Base-by-base conservation (phyloP, 805 yeast species). In the Saturnispora silvae region DNA sequence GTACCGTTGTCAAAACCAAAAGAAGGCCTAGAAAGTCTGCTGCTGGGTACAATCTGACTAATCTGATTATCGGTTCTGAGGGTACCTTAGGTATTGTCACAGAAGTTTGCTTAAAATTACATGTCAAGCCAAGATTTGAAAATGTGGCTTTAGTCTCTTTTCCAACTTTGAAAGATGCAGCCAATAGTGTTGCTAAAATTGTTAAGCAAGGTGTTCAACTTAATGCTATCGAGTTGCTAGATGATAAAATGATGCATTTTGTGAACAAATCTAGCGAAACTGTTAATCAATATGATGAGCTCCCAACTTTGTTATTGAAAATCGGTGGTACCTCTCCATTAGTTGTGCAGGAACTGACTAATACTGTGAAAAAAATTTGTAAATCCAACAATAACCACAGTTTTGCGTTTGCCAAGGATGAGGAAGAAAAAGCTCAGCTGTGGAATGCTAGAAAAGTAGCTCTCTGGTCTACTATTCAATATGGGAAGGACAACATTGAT, bases 391-490 rank as follows among this genome's bases (percentile, higher is more conserved):
- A 70, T 27, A 64, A 76, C 37, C 52, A 51, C 19, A 57, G 63
- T 11, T 73, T 84, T 48, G 70, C 71, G 41, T 75, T 77, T 58
- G 94, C 95, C 1, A 61, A 64, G 37, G 65, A 64, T 37, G 70
- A 69, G 26, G 79, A 75, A 26, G 87, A 81, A 46, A 75, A 75
- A 31, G 70, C 67, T 9, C 89, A 81, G 49, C 61, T 85, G 27
- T 85, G 92, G 77, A 69, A 78, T 19, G 95, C 95, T 4, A 60
- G 95, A 38, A 84, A 84, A 53, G 77, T 79, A 56, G 89, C 81
- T 0, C 53, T 77, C 3, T 77, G 81, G 77, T 71, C 82, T 7
- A 71, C 78, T 9, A 68, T 81, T 40, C 81, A 77, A 40, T 73
- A 71, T 45, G 94, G 89, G 2, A 63, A 67, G 27, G 59, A 62